Percentiles rank a stretch among this genome's conserved stretches.
phyloP scores from a whole-genome alignment of 1,139 yeast species.

The Yamadazyma blattariae region DNA sequence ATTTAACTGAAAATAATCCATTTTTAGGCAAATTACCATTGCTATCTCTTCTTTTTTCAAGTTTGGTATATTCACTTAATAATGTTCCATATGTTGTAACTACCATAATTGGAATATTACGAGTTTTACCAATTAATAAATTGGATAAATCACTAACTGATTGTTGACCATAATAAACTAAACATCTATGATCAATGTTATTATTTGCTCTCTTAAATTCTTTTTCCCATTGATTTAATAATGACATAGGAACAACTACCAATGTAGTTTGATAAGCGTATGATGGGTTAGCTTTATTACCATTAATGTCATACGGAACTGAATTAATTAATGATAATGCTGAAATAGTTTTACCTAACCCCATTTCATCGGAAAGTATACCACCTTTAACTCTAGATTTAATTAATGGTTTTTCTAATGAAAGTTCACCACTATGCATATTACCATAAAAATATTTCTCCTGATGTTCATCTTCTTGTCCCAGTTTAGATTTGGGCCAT shows the following conservation, averaged over 20 bases:
- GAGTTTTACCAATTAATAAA: slow-evolving; percentile 34
- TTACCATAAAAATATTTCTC: slow-evolving; percentile 65
- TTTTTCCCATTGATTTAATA: slow-evolving; percentile 85
- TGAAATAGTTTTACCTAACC: slow-evolving; percentile 89
- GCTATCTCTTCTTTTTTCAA: slow-evolving; percentile 28
- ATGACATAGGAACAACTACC: slow-evolving; percentile 87
- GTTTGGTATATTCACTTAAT: slow-evolving; percentile 62
- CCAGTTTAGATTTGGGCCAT: slow-evolving; percentile 58
- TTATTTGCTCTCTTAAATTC: slow-evolving; percentile 66
- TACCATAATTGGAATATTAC: slow-evolving; percentile 63
- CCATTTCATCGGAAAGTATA: slow-evolving; percentile 96
- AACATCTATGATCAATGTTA: slow-evolving; percentile 40
- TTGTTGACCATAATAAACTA: slow-evolving; percentile 74
- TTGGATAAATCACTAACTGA: slow-evolving; percentile 44
- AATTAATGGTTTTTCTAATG: slow-evolving; percentile 62
- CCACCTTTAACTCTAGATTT: slow-evolving; percentile 71
- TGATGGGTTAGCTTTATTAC: slow-evolving; percentile 7
- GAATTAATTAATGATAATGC: slow-evolving; percentile 71
- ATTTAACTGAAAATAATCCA: slow-evolving; percentile 73
- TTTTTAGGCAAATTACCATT: slow-evolving; percentile 30
- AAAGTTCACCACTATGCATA: slow-evolving; percentile 78
- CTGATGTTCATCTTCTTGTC: slow-evolving; percentile 5
- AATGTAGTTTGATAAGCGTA: slow-evolving; percentile 76
- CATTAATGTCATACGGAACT: slow-evolving; percentile 48
- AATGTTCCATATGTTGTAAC: slow-evolving; percentile 89